Conservation (phyloP, 495 filamentous ascomycete species). For the Penicillium egyptiacum region DNA sequence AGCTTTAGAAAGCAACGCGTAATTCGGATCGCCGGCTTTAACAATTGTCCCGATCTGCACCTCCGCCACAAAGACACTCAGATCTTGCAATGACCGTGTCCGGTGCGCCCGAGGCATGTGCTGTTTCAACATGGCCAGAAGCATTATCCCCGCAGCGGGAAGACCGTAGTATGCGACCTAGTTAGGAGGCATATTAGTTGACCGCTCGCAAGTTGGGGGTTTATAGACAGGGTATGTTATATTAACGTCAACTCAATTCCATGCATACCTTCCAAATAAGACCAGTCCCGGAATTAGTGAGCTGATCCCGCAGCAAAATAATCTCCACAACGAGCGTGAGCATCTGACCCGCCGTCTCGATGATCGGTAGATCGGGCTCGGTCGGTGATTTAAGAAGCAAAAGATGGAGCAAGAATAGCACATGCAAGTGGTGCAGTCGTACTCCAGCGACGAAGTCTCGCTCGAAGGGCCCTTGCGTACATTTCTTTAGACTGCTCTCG, state of each 20-base stretch:
- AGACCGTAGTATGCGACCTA: conserved; percentile 45
- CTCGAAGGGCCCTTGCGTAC: conserved; percentile 28
- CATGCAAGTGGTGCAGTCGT: conserved; percentile 44
- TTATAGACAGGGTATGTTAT: neutral
- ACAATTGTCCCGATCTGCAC: conserved; percentile 39
- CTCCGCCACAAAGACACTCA: conserved; percentile 42
- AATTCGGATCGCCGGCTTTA: conserved; percentile 37
- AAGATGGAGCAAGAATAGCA: conserved; percentile 39
- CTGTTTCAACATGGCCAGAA: conserved; percentile 36
- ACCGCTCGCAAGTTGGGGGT: neutral
- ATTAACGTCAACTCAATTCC: neutral
- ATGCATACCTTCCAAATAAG: conserved; percentile 43
- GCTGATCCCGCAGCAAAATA: conserved; percentile 39
- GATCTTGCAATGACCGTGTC: conserved; percentile 33
- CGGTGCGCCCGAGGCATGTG: conserved; percentile 19
- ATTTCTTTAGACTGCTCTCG: conserved; percentile 30
- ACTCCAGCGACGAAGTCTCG: conserved; percentile 37
- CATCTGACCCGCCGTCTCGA: conserved; percentile 36
- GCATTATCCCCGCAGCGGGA: conserved; percentile 42
- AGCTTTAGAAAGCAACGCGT: conserved; percentile 31
- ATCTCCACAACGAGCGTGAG: conserved; percentile 38
- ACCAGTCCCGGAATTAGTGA: conserved; percentile 43
- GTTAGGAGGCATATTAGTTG: neutral
- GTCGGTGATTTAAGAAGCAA: conserved; percentile 31
- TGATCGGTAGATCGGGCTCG: conserved; percentile 34